Base-by-base conservation (phyloP, 108 stramenopile species). In the Conticribra guillardii region DNA sequence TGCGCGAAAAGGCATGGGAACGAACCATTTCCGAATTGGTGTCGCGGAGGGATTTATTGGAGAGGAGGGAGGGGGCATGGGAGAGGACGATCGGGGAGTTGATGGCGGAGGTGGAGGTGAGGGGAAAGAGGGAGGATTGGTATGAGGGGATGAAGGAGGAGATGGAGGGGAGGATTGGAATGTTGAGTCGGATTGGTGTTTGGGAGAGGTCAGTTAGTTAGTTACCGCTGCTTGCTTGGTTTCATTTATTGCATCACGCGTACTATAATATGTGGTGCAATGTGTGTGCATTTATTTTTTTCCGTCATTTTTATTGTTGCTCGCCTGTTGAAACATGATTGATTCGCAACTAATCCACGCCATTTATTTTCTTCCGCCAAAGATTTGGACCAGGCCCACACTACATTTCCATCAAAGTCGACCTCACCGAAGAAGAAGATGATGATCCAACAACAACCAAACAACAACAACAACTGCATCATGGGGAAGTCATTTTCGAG, bases 311-410 rank as follows among this genome's bases (percentile, higher is more conserved):
- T 41, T 41, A 41, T 11, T 41, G 5, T 41, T 41, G n/a, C n/a
- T n/a, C n/a, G n/a, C n/a, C n/a, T n/a, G n/a, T n/a, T n/a, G n/a
- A n/a, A n/a, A n/a, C n/a, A n/a, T n/a, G n/a, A n/a, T n/a, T n/a
- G n/a, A n/a, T n/a, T n/a, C n/a, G n/a, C n/a, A n/a, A 3, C 15
- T 53, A 2, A 11, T 53, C 0, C 28, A 57, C 31, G 1, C 1
- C 54, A 56, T 28, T 56, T n/a, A n/a, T n/a, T n/a, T n/a, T n/a
- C n/a, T n/a, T n/a, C n/a, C n/a, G n/a, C n/a, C n/a, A n/a, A n/a
- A 74, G 79, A 69, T 80, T 74, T 50, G 79, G 79, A 22, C 73
- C 73, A 8, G 79, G 73, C 5, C 79, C 79, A 31, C 73, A 80
- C 56, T 30, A 44, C 23, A 47, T 80, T 34, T 74, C 73, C 19